A percentile compares a stretch with the other conserved stretches of the same genome.
Evolutionary conservation across 805 yeast genomes (phyloP).

Genomic region (Scheffersomyces spartinae): DNA sequence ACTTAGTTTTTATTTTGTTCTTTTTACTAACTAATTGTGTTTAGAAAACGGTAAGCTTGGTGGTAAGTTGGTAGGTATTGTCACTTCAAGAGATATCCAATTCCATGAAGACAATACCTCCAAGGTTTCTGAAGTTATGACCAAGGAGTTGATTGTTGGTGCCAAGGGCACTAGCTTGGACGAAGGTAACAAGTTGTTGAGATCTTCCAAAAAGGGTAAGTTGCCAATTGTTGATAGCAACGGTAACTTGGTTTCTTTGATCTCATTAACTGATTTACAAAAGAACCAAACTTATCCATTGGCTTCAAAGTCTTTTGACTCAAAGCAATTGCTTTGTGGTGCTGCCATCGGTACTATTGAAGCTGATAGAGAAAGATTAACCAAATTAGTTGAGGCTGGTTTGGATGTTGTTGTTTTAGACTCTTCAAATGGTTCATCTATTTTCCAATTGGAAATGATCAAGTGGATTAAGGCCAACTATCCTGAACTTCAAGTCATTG

Average conservation of each 20-base stretch:
- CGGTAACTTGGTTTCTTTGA: slow-evolving; percentile 72
- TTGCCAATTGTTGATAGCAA: slow-evolving; percentile 79
- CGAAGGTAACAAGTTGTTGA: slow-evolving; percentile 84
- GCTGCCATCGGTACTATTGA: slow-evolving; percentile 95
- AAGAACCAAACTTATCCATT: slow-evolving; percentile 89
- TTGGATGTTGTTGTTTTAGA: slow-evolving; percentile 92
- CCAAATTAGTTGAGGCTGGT: slow-evolving; percentile 85
- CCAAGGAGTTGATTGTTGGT: slow-evolving; percentile 78
- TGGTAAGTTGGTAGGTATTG: slow-evolving; percentile 87
- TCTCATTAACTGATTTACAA: slow-evolving; percentile 93
- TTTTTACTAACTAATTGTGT: slow-evolving; percentile 6
- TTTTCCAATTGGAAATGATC: slow-evolving; percentile 90
- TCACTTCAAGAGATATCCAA: slow-evolving; percentile 95
- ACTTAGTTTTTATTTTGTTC: slow-evolving; percentile 3
- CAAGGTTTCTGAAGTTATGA: slow-evolving; percentile 73
- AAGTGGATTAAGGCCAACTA: slow-evolving; percentile 74
- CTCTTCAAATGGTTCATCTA: slow-evolving; percentile 95
- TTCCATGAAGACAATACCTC: slow-evolving; percentile 68
- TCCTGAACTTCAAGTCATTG: slow-evolving; percentile 81
- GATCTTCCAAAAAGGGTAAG: slow-evolving; percentile 94
- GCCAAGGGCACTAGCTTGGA: slow-evolving; percentile 66
- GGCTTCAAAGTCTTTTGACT: slow-evolving; percentile 85
- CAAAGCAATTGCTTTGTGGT: slow-evolving; percentile 96
- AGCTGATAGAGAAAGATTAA: slow-evolving; percentile 78
- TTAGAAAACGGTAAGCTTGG: slow-evolving; percentile 77